Evolutionary conservation across 768 basidiomycete species (phyloP), one percentile per base, ranked within the genome.

Genomic region (Baorangia bicolor): DNA sequence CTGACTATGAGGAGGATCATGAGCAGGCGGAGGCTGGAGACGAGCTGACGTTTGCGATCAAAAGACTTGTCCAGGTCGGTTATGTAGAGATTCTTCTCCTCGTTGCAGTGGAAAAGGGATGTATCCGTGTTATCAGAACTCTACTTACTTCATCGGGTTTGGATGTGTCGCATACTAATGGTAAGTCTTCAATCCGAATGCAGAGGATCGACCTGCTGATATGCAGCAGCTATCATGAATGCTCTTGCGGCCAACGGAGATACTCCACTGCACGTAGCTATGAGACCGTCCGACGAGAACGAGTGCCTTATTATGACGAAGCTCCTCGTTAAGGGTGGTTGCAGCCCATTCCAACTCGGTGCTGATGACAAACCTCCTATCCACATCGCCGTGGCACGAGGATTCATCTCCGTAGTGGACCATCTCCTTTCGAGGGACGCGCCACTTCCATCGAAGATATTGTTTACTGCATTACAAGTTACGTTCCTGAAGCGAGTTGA

Each of bases 51-150:
- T 16, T 37, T 9, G 31, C 12, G 2, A 28, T 18, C 1, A 43
- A 2, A 34, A 31, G 5, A 1, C 57, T 59, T 4, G 31, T 49
- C 4, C 11, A 20, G 10, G 51, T 34, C 11, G 60, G 60, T 7
- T 52, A 16, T 9, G 50, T 35, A 9, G 47, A 49, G 34, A 11
- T 21, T 0, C 48, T 62, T 21, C 40, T 61, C 9, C 59, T 54
- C 5, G 4, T 48, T 12, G 60, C 61, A 0, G 42, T 54, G 20
- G 49, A 34, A 16, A 63, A 31, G 2, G 52, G 52, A 37, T 62
- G 49, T 4, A n/a, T 54, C 5, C 31, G 39, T 1, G 34, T 47
- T 5, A 5, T 57, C 10, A 20, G 16, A 5, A 10, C 34, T 5
- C 21, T 62, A 5, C 31, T 61, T 13, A 5, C 21, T 2, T 0